Evolutionary conservation across 1,284 basidiomycete genomes (phyloP).

Genomic region (Wolfiporia cocos): DNA sequence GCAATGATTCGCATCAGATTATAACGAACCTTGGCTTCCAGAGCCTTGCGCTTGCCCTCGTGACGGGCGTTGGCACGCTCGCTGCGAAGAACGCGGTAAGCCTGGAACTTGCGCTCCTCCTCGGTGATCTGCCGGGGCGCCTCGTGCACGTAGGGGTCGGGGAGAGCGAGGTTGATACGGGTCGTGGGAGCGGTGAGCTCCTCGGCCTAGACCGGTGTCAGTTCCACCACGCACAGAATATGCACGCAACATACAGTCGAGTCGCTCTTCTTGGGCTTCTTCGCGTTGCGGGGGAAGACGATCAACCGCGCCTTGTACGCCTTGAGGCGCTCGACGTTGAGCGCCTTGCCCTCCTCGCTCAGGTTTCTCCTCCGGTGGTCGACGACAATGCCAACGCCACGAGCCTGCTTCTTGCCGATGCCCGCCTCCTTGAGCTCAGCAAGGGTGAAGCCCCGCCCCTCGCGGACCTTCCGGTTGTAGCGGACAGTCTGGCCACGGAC

Average conservation of each 20-base stretch:
- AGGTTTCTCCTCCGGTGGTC: slow-evolving; percentile 97
- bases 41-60: slow-evolving; percentile 83
- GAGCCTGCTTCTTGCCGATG: slow-evolving; percentile 91
- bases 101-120: slow-evolving; percentile 88
- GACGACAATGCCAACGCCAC: slow-evolving; percentile 90
- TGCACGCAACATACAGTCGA: slow-evolving; percentile 62
- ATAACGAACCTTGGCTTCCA: slow-evolving; percentile 66
- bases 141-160: slow-evolving; percentile 67
- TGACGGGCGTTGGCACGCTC: slow-evolving; percentile 82
- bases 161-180: slow-evolving; percentile 67
- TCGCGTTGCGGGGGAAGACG: slow-evolving; percentile 94
- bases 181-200: slow-evolving; percentile 82
- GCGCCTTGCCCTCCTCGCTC: slow-evolving; percentile 94
- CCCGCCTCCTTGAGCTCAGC: slow-evolving; percentile 95
- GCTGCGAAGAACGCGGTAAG: slow-evolving; percentile 86
- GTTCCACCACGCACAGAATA: background rate
- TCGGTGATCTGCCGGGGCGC: slow-evolving; percentile 90
- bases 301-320: slow-evolving; percentile 86
- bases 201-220: slow-evolving; percentile 51
- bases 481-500: slow-evolving; percentile 96
- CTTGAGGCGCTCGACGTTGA: slow-evolving; percentile 95
- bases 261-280: slow-evolving; percentile 95
- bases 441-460: slow-evolving; percentile 95
- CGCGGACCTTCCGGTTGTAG: slow-evolving; percentile 98
- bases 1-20: slow-evolving; percentile 2